Conservation (phyloP, 495 filamentous ascomycete genomes). For the Neurospora sp. region DNA sequence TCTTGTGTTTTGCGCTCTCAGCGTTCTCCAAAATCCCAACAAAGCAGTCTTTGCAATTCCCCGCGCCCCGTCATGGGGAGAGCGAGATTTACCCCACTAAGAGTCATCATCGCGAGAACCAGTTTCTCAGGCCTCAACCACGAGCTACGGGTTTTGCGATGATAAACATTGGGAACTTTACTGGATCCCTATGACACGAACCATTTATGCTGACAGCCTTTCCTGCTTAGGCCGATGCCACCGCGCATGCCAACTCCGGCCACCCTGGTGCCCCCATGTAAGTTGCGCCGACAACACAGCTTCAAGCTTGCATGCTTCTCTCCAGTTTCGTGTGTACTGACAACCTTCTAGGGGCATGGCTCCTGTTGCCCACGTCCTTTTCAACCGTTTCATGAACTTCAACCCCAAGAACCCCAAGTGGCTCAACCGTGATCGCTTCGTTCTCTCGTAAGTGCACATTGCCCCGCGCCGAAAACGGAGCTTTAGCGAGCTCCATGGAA, state of each 20-base stretch:
- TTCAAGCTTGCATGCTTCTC: neutral
- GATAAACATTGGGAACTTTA: constrained; percentile 5
- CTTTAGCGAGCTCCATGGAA: neutral
- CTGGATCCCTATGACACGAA: neutral
- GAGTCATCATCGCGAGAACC: constrained; percentile 1
- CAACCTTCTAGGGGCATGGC: constrained; percentile 67
- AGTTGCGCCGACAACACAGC: constrained; percentile 17
- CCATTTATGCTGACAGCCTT: constrained; percentile 16
- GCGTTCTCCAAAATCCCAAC: constrained; percentile 28
- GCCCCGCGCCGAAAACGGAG: neutral
- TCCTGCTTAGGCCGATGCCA: constrained; percentile 80
- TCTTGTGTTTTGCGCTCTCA: neutral
- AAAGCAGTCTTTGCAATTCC: constrained; percentile 25
- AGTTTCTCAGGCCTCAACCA: neutral
- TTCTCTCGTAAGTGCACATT: constrained; percentile 83
- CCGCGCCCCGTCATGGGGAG: constrained; percentile 8
- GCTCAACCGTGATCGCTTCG: constrained; percentile 95
- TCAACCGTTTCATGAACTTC: constrained; percentile 98
- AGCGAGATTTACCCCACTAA: neutral
- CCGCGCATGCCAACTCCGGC: constrained; percentile 88
- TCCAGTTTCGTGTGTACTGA: constrained; percentile 10
- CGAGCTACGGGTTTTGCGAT: neutral
- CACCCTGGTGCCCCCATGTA: constrained; percentile 96
- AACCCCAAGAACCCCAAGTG: constrained; percentile 98
- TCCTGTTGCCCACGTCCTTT: constrained; percentile 92